These are phyloP conservation scores for Macaranga tanarius DNA, from an alignment of 441 rosid genomes.

Conservation along the genomic window DNA sequence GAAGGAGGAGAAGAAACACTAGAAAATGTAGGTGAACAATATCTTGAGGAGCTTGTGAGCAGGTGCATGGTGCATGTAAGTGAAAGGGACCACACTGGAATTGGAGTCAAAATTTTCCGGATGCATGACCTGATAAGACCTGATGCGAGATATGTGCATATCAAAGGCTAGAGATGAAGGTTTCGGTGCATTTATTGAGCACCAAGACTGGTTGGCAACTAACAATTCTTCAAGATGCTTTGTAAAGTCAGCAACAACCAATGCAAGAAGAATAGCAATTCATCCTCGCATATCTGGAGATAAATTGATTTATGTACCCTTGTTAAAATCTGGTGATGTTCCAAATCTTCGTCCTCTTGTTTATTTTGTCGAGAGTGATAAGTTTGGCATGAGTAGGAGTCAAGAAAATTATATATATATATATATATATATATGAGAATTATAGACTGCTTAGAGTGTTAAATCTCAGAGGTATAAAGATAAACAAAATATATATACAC, in stretches of 20 bases:
- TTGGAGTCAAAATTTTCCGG: conserved; percentile 24
- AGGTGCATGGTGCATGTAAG: conserved; percentile 40
- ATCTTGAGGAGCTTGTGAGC: conserved; percentile 28
- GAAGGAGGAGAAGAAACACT: conserved; percentile 9
- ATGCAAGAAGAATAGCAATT: conserved; percentile 1
- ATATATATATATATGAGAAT: not conserved
- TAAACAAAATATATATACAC: accelerated
- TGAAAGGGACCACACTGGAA: conserved; percentile 13
- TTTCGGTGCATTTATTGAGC: not conserved
- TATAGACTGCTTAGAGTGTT: conserved; percentile 7
- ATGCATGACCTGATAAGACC: conserved; percentile 43
- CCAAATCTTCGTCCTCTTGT: conserved; percentile 16
- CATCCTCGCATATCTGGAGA: not conserved
- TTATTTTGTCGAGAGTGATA: not conserved
- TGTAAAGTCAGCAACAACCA: no score
- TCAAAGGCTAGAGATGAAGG: conserved; percentile 28
- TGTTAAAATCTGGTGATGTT: no score
- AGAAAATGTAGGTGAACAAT: conserved; percentile 35
- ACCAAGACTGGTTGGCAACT: not conserved
- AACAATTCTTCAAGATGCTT: not conserved
- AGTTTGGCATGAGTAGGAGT: not conserved
- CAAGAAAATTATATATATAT: no score
- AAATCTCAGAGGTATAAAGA: accelerated
- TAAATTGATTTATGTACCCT: not conserved
- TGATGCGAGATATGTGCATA: conserved; percentile 35